A percentile compares a stretch with the other conserved stretches of the same genome.
phyloP scores from a whole-genome alignment of 805 yeast species.

The Candida ponderosae region DNA sequence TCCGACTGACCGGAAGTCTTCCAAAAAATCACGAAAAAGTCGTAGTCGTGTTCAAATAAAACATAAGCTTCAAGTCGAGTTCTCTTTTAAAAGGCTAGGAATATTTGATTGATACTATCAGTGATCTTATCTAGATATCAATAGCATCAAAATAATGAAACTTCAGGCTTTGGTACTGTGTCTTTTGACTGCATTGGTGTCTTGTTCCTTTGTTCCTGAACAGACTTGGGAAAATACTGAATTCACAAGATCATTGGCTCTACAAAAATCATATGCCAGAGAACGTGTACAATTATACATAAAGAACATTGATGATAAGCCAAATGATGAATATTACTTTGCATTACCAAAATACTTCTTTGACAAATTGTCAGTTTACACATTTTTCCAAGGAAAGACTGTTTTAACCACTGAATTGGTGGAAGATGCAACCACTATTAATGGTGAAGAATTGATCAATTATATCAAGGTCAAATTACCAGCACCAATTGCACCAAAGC shows the following conservation, averaged over 20 bases:
- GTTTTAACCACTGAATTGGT: constrained; percentile 21
- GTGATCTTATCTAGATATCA: too few species aligned
- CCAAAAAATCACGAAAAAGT: too few species aligned
- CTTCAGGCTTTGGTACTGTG: neutral
- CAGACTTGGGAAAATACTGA: constrained; percentile 45
- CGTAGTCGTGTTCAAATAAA: neutral
- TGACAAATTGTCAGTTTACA: constrained; percentile 36
- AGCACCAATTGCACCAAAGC: constrained; percentile 59
- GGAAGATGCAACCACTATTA: constrained; percentile 15
- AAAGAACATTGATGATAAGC: constrained; percentile 48
- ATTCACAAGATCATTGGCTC: constrained; percentile 51
- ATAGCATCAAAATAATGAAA: too few species aligned
- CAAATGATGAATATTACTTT: constrained; percentile 48
- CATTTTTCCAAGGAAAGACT: constrained; percentile 26
- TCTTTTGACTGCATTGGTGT: constrained; percentile 1
- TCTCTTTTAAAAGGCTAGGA: too few species aligned
- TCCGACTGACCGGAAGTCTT: neutral
- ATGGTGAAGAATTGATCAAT: constrained; percentile 19
- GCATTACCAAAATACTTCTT: constrained; percentile 44
- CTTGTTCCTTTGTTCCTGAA: constrained; percentile 11
- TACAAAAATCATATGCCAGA: constrained; percentile 55
- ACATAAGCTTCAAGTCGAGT: too few species aligned
- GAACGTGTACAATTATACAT: constrained; percentile 51
- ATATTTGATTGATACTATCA: too few species aligned
- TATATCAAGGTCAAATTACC: constrained; percentile 49